Conservation (phyloP, 2,329 filamentous ascomycete genomes). For the Fusarium odoratissimum region DNA sequence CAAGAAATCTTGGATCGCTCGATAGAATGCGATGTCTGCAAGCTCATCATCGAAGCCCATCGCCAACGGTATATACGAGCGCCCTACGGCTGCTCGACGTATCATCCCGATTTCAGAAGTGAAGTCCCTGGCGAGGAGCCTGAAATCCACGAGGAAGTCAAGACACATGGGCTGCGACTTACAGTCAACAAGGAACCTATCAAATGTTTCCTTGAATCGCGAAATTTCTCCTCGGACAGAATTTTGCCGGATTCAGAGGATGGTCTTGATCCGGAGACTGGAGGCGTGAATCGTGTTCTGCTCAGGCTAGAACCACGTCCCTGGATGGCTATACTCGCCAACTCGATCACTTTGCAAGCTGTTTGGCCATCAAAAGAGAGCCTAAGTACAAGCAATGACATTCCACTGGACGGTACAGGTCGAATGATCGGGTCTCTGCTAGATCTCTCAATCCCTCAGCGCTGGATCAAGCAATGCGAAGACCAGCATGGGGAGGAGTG, state of each 20-base stretch:
- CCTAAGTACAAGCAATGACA: fast-evolving
- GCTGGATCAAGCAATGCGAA: constrained; percentile 25
- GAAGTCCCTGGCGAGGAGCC: not conserved
- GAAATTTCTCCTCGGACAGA: not conserved
- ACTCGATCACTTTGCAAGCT: not conserved
- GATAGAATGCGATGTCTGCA: constrained; percentile 2
- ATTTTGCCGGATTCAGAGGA: not conserved
- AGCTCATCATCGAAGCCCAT: not conserved
- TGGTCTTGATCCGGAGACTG: not conserved
- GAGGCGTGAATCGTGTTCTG: not conserved
- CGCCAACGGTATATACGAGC: constrained; percentile 5
- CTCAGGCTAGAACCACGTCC: constrained; percentile 6
- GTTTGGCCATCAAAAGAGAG: not conserved
- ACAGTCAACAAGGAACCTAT: not conserved
- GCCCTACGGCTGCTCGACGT: not conserved
- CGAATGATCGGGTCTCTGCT: not conserved
- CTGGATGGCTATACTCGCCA: not conserved
- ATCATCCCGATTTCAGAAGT: not conserved
- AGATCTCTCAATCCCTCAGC: not conserved
- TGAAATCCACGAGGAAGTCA: not conserved
- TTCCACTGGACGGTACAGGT: not conserved
- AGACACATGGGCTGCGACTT: constrained; percentile 5
- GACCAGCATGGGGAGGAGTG: constrained; percentile 1
- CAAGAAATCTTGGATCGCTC: constrained; percentile 3
- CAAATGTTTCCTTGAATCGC: not conserved